phyloP scores from a whole-genome alignment of 495 filamentous ascomycete genomes.

The Hypoxylon fragiforme region DNA sequence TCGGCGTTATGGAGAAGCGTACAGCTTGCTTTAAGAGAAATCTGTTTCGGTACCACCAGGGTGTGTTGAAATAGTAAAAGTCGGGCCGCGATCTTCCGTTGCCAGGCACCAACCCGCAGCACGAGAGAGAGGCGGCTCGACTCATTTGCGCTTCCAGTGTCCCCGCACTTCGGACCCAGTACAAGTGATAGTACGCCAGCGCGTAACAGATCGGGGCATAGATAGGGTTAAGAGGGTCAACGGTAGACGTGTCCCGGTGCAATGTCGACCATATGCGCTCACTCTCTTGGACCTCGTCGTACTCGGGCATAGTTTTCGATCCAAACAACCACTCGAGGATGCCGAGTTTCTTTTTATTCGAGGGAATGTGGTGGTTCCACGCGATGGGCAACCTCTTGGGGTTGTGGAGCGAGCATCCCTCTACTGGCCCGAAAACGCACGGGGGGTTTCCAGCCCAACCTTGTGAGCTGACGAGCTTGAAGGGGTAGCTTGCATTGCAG shows the following conservation, averaged over 20 bases:
- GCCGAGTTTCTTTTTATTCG: constrained; percentile 13
- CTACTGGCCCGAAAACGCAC: constrained; percentile 32
- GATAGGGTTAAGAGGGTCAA: constrained; percentile 25
- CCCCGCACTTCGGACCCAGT: constrained; percentile 17
- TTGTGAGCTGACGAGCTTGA: constrained; percentile 10
- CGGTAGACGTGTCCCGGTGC: constrained; percentile 10
- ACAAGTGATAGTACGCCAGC: constrained; percentile 34
- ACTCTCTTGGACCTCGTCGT: constrained; percentile 14
- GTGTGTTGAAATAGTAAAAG: constrained; percentile 13
- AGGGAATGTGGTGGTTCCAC: constrained; percentile 27
- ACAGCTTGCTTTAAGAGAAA: constrained; percentile 31
- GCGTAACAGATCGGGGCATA: constrained; percentile 31
- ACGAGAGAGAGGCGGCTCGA: constrained; percentile 2
- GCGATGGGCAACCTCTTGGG: constrained; percentile 21
- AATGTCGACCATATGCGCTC: constrained; percentile 15
- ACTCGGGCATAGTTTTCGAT: not conserved
- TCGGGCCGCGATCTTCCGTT: constrained; percentile 14
- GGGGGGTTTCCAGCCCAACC: constrained; percentile 39
- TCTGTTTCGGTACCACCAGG: constrained; percentile 8
- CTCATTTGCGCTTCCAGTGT: not conserved
- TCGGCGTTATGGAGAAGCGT: constrained; percentile 24
- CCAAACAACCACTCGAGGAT: constrained; percentile 3
- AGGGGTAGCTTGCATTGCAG: constrained; percentile 1
- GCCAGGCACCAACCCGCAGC: constrained; percentile 14
- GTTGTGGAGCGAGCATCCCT: constrained; percentile 39